Conservation (phyloP, 2,329 filamentous ascomycete species). For the Alternaria alternata region DNA sequence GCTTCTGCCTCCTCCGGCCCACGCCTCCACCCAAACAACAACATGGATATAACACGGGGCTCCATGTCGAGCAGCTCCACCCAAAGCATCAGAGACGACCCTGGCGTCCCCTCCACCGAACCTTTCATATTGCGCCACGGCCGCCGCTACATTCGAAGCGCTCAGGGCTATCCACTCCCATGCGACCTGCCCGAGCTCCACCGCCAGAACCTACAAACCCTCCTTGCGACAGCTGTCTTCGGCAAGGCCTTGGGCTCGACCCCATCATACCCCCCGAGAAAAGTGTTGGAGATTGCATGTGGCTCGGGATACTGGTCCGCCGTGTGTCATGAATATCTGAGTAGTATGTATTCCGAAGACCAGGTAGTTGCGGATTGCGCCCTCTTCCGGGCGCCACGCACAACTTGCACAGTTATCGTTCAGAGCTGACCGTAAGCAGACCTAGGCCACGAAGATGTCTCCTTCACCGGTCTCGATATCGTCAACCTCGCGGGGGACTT, state of each 20-base stretch:
- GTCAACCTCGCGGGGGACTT: slow-evolving; percentile 73
- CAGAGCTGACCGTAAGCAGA: slow-evolving; percentile 8
- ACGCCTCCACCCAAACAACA: slow-evolving; percentile 23
- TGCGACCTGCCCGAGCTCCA: slow-evolving; percentile 88
- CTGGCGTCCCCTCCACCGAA: slow-evolving; percentile 29
- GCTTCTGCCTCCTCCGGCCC: slow-evolving; percentile 27
- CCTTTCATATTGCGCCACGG: slow-evolving; percentile 77
- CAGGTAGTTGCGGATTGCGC: not conserved
- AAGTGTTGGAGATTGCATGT: slow-evolving; percentile 84
- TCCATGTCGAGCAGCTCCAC: slow-evolving; percentile 51
- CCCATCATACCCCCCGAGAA: slow-evolving; percentile 66
- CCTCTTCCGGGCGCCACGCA: not conserved
- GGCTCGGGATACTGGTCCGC: slow-evolving; percentile 90
- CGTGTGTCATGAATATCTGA: slow-evolving; percentile 83
- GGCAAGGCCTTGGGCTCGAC: slow-evolving; percentile 81
- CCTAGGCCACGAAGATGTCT: slow-evolving; percentile 72
- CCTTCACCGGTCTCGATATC: slow-evolving; percentile 84
- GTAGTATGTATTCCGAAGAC: slow-evolving; percentile 48
- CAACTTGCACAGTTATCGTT: not conserved
- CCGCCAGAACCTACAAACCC: slow-evolving; percentile 82
- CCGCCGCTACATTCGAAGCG: slow-evolving; percentile 81
- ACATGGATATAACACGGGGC: slow-evolving; percentile 50
- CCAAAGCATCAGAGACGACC: slow-evolving; percentile 42
- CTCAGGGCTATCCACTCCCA: slow-evolving; percentile 80
- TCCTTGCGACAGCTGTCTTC: slow-evolving; percentile 82